Percentiles rank a stretch among this genome's conserved stretches.
Conservation (phyloP, 805 yeast species). For the Yamadazyma philogaea region DNA sequence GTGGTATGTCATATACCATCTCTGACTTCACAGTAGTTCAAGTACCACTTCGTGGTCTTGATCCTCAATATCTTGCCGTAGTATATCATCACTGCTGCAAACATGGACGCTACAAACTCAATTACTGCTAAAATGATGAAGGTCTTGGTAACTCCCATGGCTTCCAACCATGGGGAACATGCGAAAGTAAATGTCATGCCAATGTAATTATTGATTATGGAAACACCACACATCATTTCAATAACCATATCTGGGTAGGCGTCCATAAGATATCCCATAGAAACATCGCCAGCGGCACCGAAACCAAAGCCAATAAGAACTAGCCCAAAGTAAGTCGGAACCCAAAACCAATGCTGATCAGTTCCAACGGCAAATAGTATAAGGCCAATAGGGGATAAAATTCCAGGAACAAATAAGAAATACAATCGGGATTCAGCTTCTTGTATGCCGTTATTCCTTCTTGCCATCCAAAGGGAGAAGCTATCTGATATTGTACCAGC, state of each 20-base stretch:
- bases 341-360: slow-evolving; percentile 36
- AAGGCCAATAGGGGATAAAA: slow-evolving; percentile 34
- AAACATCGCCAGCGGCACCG: slow-evolving; percentile 38
- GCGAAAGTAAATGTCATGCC: slow-evolving; percentile 39
- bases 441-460: slow-evolving; percentile 32
- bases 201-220: slow-evolving; percentile 36
- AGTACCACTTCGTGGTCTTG: slow-evolving; percentile 33
- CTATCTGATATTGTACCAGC: slow-evolving; percentile 34
- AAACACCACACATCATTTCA: slow-evolving; percentile 39
- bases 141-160: slow-evolving; percentile 35
- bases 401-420: slow-evolving; percentile 32
- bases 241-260: slow-evolving; percentile 40
- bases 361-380: slow-evolving; percentile 38
- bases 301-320: slow-evolving; percentile 37
- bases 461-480: slow-evolving; percentile 37
- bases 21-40: slow-evolving; percentile 25
- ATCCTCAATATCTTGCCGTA: slow-evolving; percentile 34
- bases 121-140: slow-evolving; percentile 35
- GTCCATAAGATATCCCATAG: slow-evolving; percentile 39
- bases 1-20: slow-evolving; percentile 16
- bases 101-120: slow-evolving; percentile 31
- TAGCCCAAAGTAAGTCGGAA: slow-evolving; percentile 36
- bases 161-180: slow-evolving; percentile 37
- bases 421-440: slow-evolving; percentile 39
- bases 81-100: slow-evolving; percentile 28